A percentile compares a stretch with the other conserved stretches of the same genome.
Evolutionary conservation across 305 asterid genomes (phyloP).

Genomic region (Rubia balearica): DNA sequence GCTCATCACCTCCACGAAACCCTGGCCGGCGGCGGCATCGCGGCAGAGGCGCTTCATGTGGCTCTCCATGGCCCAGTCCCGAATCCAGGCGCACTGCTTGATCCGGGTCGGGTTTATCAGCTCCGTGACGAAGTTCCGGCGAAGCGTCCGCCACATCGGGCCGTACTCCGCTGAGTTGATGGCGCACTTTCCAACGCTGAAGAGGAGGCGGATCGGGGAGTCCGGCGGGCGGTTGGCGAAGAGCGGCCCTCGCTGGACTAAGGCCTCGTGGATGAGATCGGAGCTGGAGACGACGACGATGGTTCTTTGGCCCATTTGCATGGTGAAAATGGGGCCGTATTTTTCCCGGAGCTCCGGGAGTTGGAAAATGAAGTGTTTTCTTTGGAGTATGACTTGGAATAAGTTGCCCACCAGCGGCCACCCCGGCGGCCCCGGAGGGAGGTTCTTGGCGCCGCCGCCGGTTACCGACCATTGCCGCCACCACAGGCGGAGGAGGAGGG

Average conservation of each 20-base stretch:
- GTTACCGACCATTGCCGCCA: slow-evolving; percentile 54
- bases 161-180: slow-evolving; percentile 94
- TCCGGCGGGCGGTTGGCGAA: slow-evolving; percentile 86
- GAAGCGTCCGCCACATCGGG: slow-evolving; percentile 74
- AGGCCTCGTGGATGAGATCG: slow-evolving; percentile 78
- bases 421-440: slow-evolving; percentile 91
- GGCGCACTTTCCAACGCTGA: slow-evolving; percentile 83
- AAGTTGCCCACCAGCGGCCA: slow-evolving; percentile 96
- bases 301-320: slow-evolving; percentile 93
- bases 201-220: slow-evolving; percentile 76
- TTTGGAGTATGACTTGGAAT: slow-evolving; percentile 73
- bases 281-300: slow-evolving; percentile 61
- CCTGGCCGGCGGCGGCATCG: slow-evolving; percentile 31
- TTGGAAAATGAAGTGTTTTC: slow-evolving; percentile 58
- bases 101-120: slow-evolving; percentile 68
- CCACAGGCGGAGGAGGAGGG: slow-evolving; percentile 44
- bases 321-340: slow-evolving; percentile 88
- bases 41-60: slow-evolving; percentile 57
- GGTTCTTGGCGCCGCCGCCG: slow-evolving; percentile 37
- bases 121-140: slow-evolving; percentile 90
- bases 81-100: slow-evolving; percentile 79
- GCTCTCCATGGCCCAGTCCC: slow-evolving; percentile 64
- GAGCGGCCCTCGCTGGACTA: slow-evolving; percentile 59
- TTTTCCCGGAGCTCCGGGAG: slow-evolving; percentile 64
- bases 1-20: slow-evolving; percentile 72